Conservation (phyloP, 1,284 basidiomycete species). For the Pyrrhoderma noxium region DNA sequence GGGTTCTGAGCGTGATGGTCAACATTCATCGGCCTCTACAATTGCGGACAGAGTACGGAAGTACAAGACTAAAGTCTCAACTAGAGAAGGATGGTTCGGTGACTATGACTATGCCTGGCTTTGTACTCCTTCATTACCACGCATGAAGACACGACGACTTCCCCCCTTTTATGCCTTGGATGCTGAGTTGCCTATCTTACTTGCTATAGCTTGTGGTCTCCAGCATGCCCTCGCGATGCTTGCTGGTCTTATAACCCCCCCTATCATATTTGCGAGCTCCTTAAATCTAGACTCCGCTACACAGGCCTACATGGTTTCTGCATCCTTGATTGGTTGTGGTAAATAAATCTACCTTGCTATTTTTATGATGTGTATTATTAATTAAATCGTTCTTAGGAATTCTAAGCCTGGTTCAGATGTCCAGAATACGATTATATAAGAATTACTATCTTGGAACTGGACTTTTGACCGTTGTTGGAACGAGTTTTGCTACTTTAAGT, state of each 20-base stretch:
- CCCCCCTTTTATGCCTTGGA: conserved; percentile 73
- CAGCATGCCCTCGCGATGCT: conserved; percentile 81
- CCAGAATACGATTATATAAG: conserved; percentile 50
- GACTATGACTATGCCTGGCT: conserved; percentile 74
- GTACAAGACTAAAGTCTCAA: conserved; percentile 33
- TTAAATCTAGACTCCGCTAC: conserved; percentile 48
- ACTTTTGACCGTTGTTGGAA: conserved; percentile 78
- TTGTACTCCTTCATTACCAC: conserved; percentile 59
- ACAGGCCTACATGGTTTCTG: conserved; percentile 76
- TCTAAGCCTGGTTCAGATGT: conserved; percentile 71
- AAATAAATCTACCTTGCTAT: conserved; percentile 25
- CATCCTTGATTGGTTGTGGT: conserved; percentile 75
- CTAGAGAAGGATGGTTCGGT: conserved; percentile 64
- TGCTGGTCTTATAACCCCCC: conserved; percentile 66
- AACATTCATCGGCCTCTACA: conserved; percentile 13
- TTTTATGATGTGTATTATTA: background rate
- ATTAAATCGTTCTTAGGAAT: conserved; percentile 42
- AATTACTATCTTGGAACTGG: conserved; percentile 72
- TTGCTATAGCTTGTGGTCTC: conserved; percentile 63
- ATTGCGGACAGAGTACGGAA: background rate
- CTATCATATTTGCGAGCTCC: conserved; percentile 72
- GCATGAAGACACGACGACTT: conserved; percentile 30
- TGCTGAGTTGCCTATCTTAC: conserved; percentile 57
- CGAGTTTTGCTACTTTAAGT: conserved; percentile 74
- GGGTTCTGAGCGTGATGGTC: conserved; percentile 6